These are phyloP conservation scores for Recurvomyces mirabilis DNA, from an alignment of 495 filamentous ascomycete genomes.

Conservation along the genomic window DNA sequence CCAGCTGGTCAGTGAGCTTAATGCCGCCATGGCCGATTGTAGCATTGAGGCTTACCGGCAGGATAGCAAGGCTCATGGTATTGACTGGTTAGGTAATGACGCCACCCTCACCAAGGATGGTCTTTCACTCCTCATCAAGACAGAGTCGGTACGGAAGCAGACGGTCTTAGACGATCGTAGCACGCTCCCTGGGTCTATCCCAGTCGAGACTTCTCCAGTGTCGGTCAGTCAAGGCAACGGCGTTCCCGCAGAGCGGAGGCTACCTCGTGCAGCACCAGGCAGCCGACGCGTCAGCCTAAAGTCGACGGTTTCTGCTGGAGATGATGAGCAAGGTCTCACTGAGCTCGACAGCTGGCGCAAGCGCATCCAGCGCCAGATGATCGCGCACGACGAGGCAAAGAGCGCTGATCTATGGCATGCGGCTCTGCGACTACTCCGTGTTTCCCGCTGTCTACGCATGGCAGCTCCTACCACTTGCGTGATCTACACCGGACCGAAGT, in stretches of 20 bases:
- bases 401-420: constrained; percentile 22
- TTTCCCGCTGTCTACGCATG: constrained; percentile 3
- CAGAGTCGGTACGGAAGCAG: constrained; percentile 15
- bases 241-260: background rate
- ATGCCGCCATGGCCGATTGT: constrained; percentile 6
- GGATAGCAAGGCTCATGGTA: constrained; percentile 8
- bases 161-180: constrained; percentile 5
- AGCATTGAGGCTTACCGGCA: constrained; percentile 8
- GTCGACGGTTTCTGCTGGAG: constrained; percentile 7
- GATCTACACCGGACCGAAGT: background rate
- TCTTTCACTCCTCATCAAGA: constrained; percentile 12
- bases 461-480: background rate
- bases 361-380: constrained; percentile 21
- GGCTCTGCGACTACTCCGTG: constrained; percentile 10
- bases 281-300: constrained; percentile 13
- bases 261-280: constrained; percentile 1
- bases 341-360: constrained; percentile 23
- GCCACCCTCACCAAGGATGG: constrained; percentile 14
- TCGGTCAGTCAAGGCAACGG: background rate
- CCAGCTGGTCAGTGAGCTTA: constrained; percentile 26
- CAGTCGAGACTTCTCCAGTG: constrained; percentile 1
- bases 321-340: constrained; percentile 2
- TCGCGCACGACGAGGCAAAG: constrained; percentile 9
- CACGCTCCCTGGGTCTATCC: background rate
- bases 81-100: constrained; percentile 20